Evolutionary conservation across 208 protist species (phyloP), one percentile per base, ranked within the genome.

Genomic region (Willaertia magna): DNA sequence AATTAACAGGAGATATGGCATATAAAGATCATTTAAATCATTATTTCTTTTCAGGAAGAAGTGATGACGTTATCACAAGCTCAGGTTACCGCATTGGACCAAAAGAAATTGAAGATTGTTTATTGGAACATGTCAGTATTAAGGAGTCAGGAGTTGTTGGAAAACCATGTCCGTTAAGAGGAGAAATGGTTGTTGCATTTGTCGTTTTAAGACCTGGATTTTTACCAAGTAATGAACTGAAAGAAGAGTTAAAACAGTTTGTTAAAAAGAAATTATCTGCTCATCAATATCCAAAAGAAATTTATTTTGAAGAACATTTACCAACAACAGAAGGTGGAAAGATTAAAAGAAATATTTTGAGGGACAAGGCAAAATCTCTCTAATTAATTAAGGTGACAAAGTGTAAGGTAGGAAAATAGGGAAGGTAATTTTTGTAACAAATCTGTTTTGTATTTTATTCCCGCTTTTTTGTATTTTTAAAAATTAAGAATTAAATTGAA

Each of bases 41-140:
- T 49, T 85, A 46, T 34, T 74, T 67, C 44, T 85, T 51, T 78
- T 20, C 26, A n/a, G 82, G 82, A 44, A 44, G 49, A 48, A 67
- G 47, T 40, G 48, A 85, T 14, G 82, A 85, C 47, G 34, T 85
- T 48, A 85, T 85, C 48, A 85, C 49, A 39, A 39, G 47, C 7
- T 49, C 20, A 51, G 82, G 48, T 39, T 52, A 46, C 42, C 12
- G 82, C 7, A 67, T 85, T 18, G 18, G 43, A 20, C 82, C 82
- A 39, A 85, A 48, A 78, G 82, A 85, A 43, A n/a, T 85, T 7
- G 82, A 85, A 51, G 82, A 85, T 48, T n/a, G 20, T 34, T 42
- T 85, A 7, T 42, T 85, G 7, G 61, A 85, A n/a, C 82, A 79
- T 48, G 14, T 9, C 1, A 42, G 6, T 67, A 47, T 85, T 12